These are phyloP conservation scores for Marasmius sp. DNA, from an alignment of 1,284 basidiomycete species.

Conservation along the genomic window DNA sequence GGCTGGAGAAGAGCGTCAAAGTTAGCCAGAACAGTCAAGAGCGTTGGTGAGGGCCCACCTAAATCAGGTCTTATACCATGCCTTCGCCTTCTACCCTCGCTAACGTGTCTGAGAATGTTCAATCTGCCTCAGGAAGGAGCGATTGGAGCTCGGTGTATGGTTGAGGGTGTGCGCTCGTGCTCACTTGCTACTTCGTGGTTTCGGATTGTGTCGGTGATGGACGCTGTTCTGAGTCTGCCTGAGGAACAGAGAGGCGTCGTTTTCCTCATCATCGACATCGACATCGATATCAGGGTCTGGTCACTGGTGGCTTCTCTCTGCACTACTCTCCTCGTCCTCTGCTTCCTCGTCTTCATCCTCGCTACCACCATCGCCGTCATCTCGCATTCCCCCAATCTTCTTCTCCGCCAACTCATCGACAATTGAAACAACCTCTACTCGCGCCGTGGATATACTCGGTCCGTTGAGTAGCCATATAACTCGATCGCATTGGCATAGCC, in stretches of 20 bases:
- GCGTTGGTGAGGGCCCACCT: constrained; percentile 33
- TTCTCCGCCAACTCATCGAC: constrained; percentile 64
- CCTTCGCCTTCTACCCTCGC: constrained; percentile 55
- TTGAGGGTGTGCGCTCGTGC: background rate
- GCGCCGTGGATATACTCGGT: constrained; percentile 53
- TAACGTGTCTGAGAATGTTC: constrained; percentile 49
- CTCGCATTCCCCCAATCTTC: constrained; percentile 51
- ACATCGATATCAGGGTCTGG: constrained; percentile 22
- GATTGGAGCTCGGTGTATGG: constrained; percentile 36
- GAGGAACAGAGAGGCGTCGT: no score
- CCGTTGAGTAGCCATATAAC: constrained; percentile 71
- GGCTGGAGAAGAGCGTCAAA: constrained; percentile 33
- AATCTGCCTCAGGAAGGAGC: background rate
- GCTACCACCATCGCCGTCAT: constrained; percentile 21
- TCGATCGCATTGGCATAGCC: no score
- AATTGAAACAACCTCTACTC: constrained; percentile 57
- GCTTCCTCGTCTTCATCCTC: constrained; percentile 6
- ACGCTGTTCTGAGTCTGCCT: no score
- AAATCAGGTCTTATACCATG: constrained; percentile 59
- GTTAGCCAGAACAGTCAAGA: background rate
- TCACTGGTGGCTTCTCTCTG: constrained; percentile 7
- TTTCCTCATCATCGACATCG: background rate
- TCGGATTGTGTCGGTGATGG: no score
- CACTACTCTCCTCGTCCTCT: background rate
- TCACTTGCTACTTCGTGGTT: no score